Conservation (phyloP, 164 flowering plant genomes). For the Platanus orientalis region DNA sequence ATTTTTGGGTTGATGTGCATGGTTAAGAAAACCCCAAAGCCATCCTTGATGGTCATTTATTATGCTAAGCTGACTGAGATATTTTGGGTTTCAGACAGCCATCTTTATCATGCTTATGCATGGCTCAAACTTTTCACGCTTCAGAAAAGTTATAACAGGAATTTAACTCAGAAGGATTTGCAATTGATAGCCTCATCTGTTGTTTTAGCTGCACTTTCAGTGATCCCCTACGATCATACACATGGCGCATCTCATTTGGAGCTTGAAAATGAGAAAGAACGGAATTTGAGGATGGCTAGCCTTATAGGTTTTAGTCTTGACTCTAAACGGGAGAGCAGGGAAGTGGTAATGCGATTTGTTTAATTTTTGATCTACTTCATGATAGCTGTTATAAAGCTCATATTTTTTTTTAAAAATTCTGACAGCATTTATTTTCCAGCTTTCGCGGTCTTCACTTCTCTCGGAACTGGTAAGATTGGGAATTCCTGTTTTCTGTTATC, state of each 20-base stretch:
- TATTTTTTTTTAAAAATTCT: conserved; percentile 6
- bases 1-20: conserved; percentile 91
- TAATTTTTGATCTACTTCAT: no score
- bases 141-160: conserved; percentile 83
- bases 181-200: conserved; percentile 91
- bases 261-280: conserved; percentile 85
- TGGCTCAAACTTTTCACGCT: conserved; percentile 86
- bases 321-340: conserved; percentile 66
- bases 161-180: conserved; percentile 80
- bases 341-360: conserved; percentile 50
- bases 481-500: background rate
- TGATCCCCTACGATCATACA: conserved; percentile 57
- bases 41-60: conserved; percentile 82
- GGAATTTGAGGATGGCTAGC: conserved; percentile 71
- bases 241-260: conserved; percentile 76
- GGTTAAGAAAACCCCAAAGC: conserved; percentile 91
- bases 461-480: conserved; percentile 67
- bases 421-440: conserved; percentile 38
- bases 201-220: conserved; percentile 79
- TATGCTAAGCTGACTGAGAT: conserved; percentile 89
- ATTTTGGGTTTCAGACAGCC: conserved; percentile 72
- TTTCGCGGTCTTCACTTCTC: conserved; percentile 71
- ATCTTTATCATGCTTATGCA: conserved; percentile 93
- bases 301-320: conserved; percentile 82
- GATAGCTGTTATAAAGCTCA: no score